Base-by-base conservation (phyloP, 345 rosid genomes). In the Populus davidiana region DNA sequence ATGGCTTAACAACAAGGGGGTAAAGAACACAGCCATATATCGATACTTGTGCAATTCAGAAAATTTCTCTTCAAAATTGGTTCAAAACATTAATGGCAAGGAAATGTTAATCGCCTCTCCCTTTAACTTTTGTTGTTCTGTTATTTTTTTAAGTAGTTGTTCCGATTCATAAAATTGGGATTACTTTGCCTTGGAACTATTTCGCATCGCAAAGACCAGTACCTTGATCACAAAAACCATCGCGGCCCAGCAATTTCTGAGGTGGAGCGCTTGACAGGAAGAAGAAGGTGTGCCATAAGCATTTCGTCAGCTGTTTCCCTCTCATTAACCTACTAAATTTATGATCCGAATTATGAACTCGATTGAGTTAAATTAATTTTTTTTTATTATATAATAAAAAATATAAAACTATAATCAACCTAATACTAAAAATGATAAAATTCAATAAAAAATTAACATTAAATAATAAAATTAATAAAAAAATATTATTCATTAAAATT, bases 261-360 rank as follows among this genome's bases (percentile, higher is more conserved):
- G 98, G 96, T 0, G 97, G 97, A 71, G 97, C 92, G 78, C 98
- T 92, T 27, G 92, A 72, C 75, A 92, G 80, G 35, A 97, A 75
- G 98, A 94, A 35, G 98, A 94, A 63, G 96, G 94, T 18, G 86
- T 79, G 9, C 98, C 98, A 33, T 94, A 91, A 1, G 97, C 98
- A 74, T 92, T 93, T 81, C 97, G 75, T 67, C 89, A 84, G 79
- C 88, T 93, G 80, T 86, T 95, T 74, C 98, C 98, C 0, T 33
- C 0, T 33, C 0, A 0, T 33, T 33, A 33, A 33, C 0, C 35
- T 33, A 3, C 3, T 0, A 33, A n/a, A n/a, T n/a, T n/a, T n/a
- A n/a, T n/a, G n/a, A n/a, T n/a, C n/a, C n/a, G n/a, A n/a, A n/a
- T n/a, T n/a, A n/a, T n/a, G n/a, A n/a, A n/a, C n/a, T n/a, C n/a